These are phyloP conservation scores for Volvox carteri DNA, from an alignment of 163 green algal genomes.

Conservation along the genomic window DNA sequence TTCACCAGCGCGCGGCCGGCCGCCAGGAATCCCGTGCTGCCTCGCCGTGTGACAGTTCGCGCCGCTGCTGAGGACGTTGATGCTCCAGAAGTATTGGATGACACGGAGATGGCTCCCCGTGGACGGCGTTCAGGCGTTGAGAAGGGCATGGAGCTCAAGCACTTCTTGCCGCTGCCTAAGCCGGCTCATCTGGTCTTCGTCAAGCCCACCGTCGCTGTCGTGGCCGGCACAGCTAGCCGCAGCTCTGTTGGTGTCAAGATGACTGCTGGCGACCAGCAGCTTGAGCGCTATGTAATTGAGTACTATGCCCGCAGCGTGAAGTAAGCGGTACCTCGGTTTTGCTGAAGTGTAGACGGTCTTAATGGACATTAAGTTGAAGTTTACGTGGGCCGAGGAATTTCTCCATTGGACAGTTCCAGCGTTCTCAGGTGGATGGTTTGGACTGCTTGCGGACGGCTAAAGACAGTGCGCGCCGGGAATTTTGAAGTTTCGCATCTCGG, in stretches of 20 bases:
- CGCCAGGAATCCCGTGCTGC: conserved; percentile 38
- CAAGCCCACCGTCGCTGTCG: conserved; percentile 78
- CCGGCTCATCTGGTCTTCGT: conserved; percentile 76
- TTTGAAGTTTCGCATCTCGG: conserved; percentile 1
- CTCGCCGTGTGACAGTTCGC: conserved; percentile 42
- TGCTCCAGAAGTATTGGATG: neutral
- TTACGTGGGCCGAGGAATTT: too few relatives aligned
- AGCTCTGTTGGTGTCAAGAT: conserved; percentile 75
- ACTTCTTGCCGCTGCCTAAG: conserved; percentile 77
- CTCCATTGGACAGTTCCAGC: neutral
- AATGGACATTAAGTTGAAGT: too few relatives aligned
- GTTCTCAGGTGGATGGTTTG: neutral
- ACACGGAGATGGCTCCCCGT: conserved; percentile 33
- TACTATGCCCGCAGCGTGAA: conserved; percentile 67
- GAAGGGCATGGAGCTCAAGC: conserved; percentile 67
- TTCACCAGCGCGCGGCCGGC: conserved; percentile 52
- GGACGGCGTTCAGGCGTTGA: conserved; percentile 28
- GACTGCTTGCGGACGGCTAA: neutral
- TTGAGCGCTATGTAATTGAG: conserved; percentile 78
- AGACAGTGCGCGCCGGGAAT: neutral
- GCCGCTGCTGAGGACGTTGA: conserved; percentile 22
- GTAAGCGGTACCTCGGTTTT: conserved; percentile 17
- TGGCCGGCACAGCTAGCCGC: conserved; percentile 64
- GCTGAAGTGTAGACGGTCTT: too few relatives aligned
- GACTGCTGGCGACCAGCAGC: conserved; percentile 68